Conservation (phyloP, 2,329 filamentous ascomycete genomes). For the Ophiostoma tasmaniense region DNA sequence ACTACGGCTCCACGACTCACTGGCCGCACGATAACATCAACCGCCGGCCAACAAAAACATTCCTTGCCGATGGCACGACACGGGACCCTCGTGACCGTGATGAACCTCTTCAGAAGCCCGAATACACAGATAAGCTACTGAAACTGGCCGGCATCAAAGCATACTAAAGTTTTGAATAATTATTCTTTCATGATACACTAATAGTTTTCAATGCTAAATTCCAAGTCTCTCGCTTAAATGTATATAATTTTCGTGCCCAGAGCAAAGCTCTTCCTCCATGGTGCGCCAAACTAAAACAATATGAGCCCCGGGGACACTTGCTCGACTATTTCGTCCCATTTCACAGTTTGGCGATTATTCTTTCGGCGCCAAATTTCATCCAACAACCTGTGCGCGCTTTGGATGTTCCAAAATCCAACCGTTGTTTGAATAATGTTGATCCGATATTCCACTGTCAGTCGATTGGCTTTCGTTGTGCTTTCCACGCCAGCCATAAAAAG, state of each 20-base stretch:
- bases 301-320: neutral
- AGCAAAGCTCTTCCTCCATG: neutral
- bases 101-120: constrained; percentile 32
- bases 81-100: constrained; percentile 9
- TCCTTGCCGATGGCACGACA: constrained; percentile 9
- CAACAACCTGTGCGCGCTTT: neutral
- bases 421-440: neutral
- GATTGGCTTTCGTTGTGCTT: neutral
- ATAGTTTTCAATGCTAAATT: neutral
- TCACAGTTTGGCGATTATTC: neutral
- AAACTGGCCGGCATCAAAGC: constrained; percentile 26
- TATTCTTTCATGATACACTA: no score
- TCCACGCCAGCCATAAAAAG: neutral
- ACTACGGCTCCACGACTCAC: constrained; percentile 26
- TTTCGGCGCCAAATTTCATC: neutral
- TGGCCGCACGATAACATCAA: constrained; percentile 20
- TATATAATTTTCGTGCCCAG: neutral
- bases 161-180: constrained; percentile 17
- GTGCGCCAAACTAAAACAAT: neutral
- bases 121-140: constrained; percentile 27
- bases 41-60: neutral
- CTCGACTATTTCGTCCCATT: neutral
- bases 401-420: neutral
- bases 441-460: neutral
- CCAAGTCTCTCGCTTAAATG: neutral